Evolutionary conservation across 1,139 yeast species (phyloP), one percentile per base, ranked within the genome.

Genomic region (Kodamaea derodonti): DNA sequence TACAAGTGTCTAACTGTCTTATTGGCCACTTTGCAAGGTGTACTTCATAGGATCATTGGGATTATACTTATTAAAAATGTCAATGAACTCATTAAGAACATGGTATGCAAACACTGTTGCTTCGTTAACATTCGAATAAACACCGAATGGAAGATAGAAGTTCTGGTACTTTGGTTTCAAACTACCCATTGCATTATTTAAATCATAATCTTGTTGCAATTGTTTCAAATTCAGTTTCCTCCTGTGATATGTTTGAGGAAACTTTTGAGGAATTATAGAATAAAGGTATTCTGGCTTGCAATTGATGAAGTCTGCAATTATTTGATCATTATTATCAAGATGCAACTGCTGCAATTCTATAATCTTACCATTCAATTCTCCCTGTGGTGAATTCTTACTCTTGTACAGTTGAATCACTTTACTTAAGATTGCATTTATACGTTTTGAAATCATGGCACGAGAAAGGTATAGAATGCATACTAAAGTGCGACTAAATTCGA

Each of bases 91-190:
- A 20, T 52, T 49, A 22, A 60, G 45, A 28, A 62, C 48, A 27
- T 54, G 49, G 40, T 45, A 59, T 37, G 64, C 51, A 30, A 65
- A 53, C n/a, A 62, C 59, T 18, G 56, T 47, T 13, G 58, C 52
- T 41, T 68, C 73, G 14, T 50, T 49, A 29, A 66, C 39, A 29
- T 58, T 59, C 3, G 72, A 57, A 39, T 66, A 65, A 2, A 51
- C 45, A 3, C 71, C 71, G 31, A 67, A 45, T 1, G 74, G 74
- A 22, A 68, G 45, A 41, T 61, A 68, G 40, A 53, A 67, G 22
- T 45, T 40, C 30, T 56, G 57, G 14, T 46, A 36, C 5, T 46
- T 36, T 5, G 55, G 56, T 14, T 35, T 39, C 28, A 51, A 35
- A 30, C 33, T 37, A 14, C 34, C 47, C 32, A 29, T 34, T 27